A percentile compares a stretch with the other conserved stretches of the same genome.
These are phyloP conservation scores for Colletotrichum sp. DNA, from an alignment of 2,329 filamentous ascomycete species.

Conservation along the genomic window DNA sequence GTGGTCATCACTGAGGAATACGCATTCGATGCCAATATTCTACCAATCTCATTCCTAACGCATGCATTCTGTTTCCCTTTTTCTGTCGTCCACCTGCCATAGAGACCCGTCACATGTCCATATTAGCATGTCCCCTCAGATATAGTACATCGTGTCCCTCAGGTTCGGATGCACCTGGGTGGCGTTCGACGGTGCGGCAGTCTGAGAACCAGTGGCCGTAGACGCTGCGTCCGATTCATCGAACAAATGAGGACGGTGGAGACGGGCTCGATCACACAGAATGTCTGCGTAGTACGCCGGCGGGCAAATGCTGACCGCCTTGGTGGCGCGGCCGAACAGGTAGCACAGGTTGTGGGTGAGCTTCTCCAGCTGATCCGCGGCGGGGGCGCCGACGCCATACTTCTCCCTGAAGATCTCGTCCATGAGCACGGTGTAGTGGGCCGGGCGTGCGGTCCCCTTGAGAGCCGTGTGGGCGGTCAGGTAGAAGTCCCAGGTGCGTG, in stretches of 20 bases:
- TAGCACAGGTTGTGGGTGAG: conserved; percentile 83
- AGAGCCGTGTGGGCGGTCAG: conserved; percentile 80
- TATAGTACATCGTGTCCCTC: conserved; percentile 59
- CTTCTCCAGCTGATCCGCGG: conserved; percentile 72
- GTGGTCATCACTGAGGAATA: not conserved
- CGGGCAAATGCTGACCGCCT: conserved; percentile 40
- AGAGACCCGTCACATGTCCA: not conserved
- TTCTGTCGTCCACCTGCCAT: not conserved
- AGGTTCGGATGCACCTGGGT: conserved; percentile 45
- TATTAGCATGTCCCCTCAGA: conserved; percentile 36
- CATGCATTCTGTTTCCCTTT: not conserved
- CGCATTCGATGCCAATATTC: not conserved
- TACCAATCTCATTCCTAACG: not conserved
- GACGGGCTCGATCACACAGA: conserved; percentile 76
- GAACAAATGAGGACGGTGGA: conserved; percentile 71
- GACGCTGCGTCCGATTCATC: conserved; percentile 43
- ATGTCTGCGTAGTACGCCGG: conserved; percentile 92
- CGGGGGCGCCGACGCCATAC: conserved; percentile 30
- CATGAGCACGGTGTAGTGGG: conserved; percentile 79
- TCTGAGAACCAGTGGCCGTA: not conserved
- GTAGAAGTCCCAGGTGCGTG: conserved; percentile 82
- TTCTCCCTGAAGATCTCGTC: conserved; percentile 67
- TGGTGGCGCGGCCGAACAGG: conserved; percentile 81
- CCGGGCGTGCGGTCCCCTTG: conserved; percentile 83
- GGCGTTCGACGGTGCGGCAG: not conserved